A percentile compares a stretch with the other conserved stretches of the same genome.
Evolutionary conservation across 345 rosid genomes (phyloP).

Genomic region (Eucalyptus curtisii): DNA sequence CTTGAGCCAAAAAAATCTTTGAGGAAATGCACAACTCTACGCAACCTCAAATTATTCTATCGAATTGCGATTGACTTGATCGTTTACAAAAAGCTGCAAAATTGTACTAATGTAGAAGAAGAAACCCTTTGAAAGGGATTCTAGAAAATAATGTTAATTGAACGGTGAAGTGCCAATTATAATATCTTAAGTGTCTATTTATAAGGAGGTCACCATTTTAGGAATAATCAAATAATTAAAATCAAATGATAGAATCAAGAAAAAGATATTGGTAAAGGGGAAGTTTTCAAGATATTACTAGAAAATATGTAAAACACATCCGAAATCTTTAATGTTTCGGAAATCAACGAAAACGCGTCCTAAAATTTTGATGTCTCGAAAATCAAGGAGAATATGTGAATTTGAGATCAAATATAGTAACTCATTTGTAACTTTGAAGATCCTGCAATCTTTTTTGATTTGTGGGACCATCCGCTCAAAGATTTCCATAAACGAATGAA

Average conservation of each 20-base stretch:
- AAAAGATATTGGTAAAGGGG: no score
- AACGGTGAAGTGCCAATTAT: no score
- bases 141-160: no score
- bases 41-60: background rate
- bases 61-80: background rate
- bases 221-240: no score
- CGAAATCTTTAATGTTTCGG: accelerated
- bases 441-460: accelerated
- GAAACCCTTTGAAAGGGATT: no score
- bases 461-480: accelerated
- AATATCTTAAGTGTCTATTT: accelerated
- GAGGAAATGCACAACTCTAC: background rate
- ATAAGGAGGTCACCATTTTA: no score
- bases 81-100: background rate
- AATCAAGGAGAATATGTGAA: accelerated
- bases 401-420: no score
- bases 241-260: no score
- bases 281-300: no score
- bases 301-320: accelerated
- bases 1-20: no score
- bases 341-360: accelerated
- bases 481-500: accelerated
- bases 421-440: no score
- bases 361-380: accelerated
- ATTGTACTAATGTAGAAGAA: no score